Evolutionary conservation across 345 rosid genomes (phyloP).

Genomic region (Salix purpurea): DNA sequence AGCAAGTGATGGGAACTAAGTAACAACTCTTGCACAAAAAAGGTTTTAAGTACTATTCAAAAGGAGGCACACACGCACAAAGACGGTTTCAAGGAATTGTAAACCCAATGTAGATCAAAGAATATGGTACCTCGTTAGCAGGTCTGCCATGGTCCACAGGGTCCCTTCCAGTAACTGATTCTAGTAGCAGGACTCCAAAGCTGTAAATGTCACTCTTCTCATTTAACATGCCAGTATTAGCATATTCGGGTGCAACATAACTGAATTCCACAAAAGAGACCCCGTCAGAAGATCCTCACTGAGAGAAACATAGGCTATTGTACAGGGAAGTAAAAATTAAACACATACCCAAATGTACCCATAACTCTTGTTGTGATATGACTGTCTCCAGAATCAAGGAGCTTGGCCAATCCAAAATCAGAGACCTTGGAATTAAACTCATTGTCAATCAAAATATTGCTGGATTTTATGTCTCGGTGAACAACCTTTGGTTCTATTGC

Average conservation of each 20-base stretch:
- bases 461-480: slow-evolving; percentile 92
- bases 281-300: slow-evolving; percentile 8
- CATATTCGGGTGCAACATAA: slow-evolving; percentile 97
- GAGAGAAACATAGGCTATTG: neutral
- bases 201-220: slow-evolving; percentile 97
- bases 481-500: slow-evolving; percentile 97
- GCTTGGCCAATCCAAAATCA: slow-evolving; percentile 97
- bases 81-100: neutral
- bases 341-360: slow-evolving; percentile 94
- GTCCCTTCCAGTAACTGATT: slow-evolving; percentile 90
- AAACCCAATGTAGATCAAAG: neutral
- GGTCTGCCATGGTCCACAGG: slow-evolving; percentile 94
- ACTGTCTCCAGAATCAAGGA: slow-evolving; percentile 80
- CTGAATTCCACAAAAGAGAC: slow-evolving; percentile 38
- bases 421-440: slow-evolving; percentile 74
- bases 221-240: slow-evolving; percentile 81
- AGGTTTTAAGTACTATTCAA: neutral
- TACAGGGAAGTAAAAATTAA: neutral
- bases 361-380: slow-evolving; percentile 94
- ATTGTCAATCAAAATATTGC: slow-evolving; percentile 85
- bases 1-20: neutral
- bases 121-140: slow-evolving; percentile 60
- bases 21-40: neutral
- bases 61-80: neutral
- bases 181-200: slow-evolving; percentile 89